Conservation (phyloP, 2,329 filamentous ascomycete species). For the Diaporthe eres region DNA sequence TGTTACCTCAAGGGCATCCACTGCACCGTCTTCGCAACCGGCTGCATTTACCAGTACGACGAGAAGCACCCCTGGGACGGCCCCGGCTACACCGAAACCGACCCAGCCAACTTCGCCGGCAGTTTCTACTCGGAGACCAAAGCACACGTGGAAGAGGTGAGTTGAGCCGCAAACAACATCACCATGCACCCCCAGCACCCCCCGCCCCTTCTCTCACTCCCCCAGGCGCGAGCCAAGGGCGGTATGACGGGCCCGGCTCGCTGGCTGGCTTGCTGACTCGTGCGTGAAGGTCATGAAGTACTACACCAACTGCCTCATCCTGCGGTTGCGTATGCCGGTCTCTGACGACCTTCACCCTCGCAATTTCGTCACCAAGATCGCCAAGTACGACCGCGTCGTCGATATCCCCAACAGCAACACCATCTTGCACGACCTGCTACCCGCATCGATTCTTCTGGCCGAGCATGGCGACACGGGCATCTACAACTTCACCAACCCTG, state of each 20-base stretch:
- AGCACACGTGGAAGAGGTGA: conserved; percentile 74
- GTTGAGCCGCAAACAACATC: conserved; percentile 42
- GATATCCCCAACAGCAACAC: conserved; percentile 79
- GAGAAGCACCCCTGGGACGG: conserved; percentile 72
- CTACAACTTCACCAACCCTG: conserved; percentile 80
- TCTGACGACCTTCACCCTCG: conserved; percentile 76
- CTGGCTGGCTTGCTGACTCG: conserved; percentile 26
- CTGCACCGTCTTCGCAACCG: conserved; percentile 76
- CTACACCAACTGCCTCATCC: conserved; percentile 73
- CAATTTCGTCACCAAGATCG: conserved; percentile 79
- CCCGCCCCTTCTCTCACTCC: too few relatives aligned
- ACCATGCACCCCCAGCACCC: not conserved
- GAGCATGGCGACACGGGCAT: conserved; percentile 74
- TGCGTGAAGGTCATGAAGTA: conserved; percentile 68
- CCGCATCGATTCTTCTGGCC: conserved; percentile 71
- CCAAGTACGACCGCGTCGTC: conserved; percentile 74
- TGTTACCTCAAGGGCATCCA: conserved; percentile 73
- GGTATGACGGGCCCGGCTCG: not conserved
- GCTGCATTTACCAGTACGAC: conserved; percentile 77
- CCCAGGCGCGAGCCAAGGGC: not conserved
- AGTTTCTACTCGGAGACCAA: conserved; percentile 80
- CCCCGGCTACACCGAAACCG: conserved; percentile 72
- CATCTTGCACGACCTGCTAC: conserved; percentile 75
- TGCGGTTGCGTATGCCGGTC: conserved; percentile 78
- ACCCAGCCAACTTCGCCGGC: conserved; percentile 74